phyloP scores from a whole-genome alignment of 2,329 filamentous ascomycete genomes.

The Fusarium sp. region DNA sequence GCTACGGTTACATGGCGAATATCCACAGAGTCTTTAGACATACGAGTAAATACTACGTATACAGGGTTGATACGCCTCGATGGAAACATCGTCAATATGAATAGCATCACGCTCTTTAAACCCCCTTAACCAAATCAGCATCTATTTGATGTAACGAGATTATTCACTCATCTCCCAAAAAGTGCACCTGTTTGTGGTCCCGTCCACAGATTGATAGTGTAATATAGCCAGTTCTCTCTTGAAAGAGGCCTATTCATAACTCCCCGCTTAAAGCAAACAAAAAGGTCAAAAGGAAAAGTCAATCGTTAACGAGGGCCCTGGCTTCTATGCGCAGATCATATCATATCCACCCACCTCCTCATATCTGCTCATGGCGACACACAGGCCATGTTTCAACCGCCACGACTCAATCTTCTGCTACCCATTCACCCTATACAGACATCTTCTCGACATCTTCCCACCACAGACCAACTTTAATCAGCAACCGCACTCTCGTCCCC shows the following conservation, averaged over 20 bases:
- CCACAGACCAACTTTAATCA: slow-evolving; percentile 46
- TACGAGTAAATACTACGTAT: slow-evolving; percentile 12
- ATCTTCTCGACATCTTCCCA: slow-evolving; percentile 3
- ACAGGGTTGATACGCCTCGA: not conserved
- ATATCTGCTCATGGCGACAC: slow-evolving; percentile 12
- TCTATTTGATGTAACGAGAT: not conserved
- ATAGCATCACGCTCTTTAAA: slow-evolving; percentile 3
- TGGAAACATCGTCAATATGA: not conserved
- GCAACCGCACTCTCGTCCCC: slow-evolving; percentile 56
- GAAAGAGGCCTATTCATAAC: slow-evolving; percentile 20
- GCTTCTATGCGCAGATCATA: slow-evolving; percentile 36
- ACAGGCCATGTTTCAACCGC: slow-evolving; percentile 15
- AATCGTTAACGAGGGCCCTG: slow-evolving; percentile 42
- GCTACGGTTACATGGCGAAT: slow-evolving; percentile 1
- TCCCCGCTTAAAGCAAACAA: slow-evolving; percentile 35
- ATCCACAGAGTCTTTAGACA: not conserved
- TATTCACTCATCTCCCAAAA: not conserved
- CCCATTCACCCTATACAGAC: not conserved
- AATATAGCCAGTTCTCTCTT: slow-evolving; percentile 7
- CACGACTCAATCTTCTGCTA: not conserved
- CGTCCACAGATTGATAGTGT: not conserved
- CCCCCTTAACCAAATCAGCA: slow-evolving; percentile 6
- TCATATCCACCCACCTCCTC: slow-evolving; percentile 9
- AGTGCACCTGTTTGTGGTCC: not conserved
- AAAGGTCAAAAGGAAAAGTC: slow-evolving; percentile 15